phyloP scores from a whole-genome alignment of 2,329 filamentous ascomycete species.

The Diaporthe sp. region DNA sequence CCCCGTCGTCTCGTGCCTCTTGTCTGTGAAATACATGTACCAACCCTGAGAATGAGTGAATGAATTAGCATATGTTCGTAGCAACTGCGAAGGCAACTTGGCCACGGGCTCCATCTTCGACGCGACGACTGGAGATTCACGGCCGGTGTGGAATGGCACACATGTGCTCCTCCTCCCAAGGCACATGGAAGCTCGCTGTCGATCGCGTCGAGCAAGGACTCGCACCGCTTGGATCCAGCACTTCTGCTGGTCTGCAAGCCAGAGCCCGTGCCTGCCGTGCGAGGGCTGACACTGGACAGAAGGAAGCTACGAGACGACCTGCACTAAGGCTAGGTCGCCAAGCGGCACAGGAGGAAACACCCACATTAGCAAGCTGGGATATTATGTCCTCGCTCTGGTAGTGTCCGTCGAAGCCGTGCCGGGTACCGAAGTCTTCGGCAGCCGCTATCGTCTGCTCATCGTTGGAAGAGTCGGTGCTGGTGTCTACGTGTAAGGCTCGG shows the following conservation, averaged over 20 bases:
- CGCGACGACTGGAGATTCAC: not conserved
- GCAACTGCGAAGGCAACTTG: not conserved
- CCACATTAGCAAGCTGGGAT: conserved; percentile 83
- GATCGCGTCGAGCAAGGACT: not conserved
- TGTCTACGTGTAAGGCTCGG: conserved; percentile 49
- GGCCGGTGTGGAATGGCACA: not conserved
- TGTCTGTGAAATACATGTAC: conserved; percentile 99
- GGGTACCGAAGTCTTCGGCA: conserved; percentile 67
- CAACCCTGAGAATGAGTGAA: conserved; percentile 75
- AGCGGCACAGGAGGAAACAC: conserved; percentile 50
- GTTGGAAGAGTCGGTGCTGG: conserved; percentile 41
- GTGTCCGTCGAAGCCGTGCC: conserved; percentile 94
- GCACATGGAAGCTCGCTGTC: not conserved
- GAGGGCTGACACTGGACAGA: not conserved
- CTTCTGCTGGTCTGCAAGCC: not conserved
- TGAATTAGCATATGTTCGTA: conserved; percentile 5
- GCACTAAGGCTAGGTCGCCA: not conserved
- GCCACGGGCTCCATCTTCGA: not conserved
- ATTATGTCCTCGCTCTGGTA: conserved; percentile 93
- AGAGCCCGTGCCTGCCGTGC: not conserved
- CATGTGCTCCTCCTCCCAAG: not conserved
- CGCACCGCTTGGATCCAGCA: not conserved
- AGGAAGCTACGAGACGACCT: not conserved
- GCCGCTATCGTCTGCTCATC: conserved; percentile 55
- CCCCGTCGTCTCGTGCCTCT: conserved; percentile 94